A percentile compares a stretch with the other conserved stretches of the same genome.
Conservation (phyloP, 768 basidiomycete genomes). For the Lentinula boryana region DNA sequence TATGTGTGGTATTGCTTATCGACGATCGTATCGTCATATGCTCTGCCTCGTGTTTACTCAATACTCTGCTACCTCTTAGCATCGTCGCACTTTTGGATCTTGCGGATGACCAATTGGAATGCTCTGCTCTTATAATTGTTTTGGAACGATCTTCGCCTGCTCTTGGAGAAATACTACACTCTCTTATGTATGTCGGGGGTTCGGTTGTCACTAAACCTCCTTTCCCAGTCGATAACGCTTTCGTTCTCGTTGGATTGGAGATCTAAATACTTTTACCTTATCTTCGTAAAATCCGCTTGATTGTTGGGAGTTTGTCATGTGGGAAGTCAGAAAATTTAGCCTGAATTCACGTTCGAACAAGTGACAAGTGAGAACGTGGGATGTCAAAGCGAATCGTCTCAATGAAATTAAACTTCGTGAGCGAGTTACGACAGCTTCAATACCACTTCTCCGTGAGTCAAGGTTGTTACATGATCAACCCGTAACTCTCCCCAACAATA, state of each 20-base stretch:
- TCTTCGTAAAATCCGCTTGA: no score
- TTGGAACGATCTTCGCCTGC: constrained; percentile 68
- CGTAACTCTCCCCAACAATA: no score
- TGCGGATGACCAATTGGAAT: constrained; percentile 78
- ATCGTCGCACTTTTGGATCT: constrained; percentile 85
- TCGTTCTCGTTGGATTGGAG: constrained; percentile 83
- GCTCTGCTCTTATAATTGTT: constrained; percentile 73
- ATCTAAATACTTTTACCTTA: constrained; percentile 33
- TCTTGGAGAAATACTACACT: constrained; percentile 73
- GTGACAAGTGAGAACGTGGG: no score
- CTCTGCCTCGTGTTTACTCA: constrained; percentile 5
- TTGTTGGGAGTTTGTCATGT: no score
- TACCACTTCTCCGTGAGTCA: no score
- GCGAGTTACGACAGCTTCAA: no score
- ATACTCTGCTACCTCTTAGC: constrained; percentile 28
- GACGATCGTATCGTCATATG: constrained; percentile 2
- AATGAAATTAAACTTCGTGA: no score
- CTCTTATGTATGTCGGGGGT: constrained; percentile 90
- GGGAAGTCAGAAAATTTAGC: no score
- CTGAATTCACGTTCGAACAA: no score
- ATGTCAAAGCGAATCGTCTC: no score
- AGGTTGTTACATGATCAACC: no score
- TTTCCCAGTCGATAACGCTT: constrained; percentile 69
- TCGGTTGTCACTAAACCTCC: constrained; percentile 77
- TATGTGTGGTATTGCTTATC: constrained; percentile 20